Percentiles rank a stretch among this genome's conserved stretches.
Evolutionary conservation across 305 asterid genomes (phyloP).

Genomic region (Rubia occidens): DNA sequence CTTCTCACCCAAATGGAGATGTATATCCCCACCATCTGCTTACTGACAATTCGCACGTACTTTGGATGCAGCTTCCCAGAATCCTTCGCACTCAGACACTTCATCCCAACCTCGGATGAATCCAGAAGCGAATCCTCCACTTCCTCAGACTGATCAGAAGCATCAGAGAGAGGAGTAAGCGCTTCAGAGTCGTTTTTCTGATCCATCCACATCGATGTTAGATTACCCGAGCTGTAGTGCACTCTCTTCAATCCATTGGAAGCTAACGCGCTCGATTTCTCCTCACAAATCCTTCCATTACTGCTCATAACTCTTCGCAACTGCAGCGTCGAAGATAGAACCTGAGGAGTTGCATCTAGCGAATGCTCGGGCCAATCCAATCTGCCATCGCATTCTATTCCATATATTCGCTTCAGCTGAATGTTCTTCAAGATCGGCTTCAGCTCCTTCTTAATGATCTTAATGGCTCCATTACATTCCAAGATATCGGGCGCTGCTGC

Average conservation of each 20-base stretch:
- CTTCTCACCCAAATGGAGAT: constrained; percentile 78
- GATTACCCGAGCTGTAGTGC: constrained; percentile 53
- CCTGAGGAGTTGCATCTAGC: constrained; percentile 50
- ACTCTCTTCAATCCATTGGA: constrained; percentile 43
- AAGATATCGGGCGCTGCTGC: constrained; percentile 32
- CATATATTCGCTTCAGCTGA: constrained; percentile 29
- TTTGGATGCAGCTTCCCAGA: constrained; percentile 25
- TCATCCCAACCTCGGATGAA: constrained; percentile 23
- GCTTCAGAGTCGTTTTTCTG: constrained; percentile 37
- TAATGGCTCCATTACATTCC: constrained; percentile 21
- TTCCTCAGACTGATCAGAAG: constrained; percentile 35
- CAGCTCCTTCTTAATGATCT: constrained; percentile 18
- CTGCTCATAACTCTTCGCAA: constrained; percentile 59
- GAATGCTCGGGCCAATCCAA: constrained; percentile 88
- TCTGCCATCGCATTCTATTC: constrained; percentile 25
- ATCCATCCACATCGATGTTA: constrained; percentile 38
- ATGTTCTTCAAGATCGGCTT: constrained; percentile 23
- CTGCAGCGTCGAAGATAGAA: constrained; percentile 40
- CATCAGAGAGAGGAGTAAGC: constrained; percentile 40
- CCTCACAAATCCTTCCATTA: constrained; percentile 34
- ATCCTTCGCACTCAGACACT: constrained; percentile 12
- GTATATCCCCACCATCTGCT: constrained; percentile 97
- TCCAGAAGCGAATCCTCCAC: constrained; percentile 47
- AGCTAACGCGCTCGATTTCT: not conserved
- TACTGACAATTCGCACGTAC: constrained; percentile 76